A percentile compares a stretch with the other conserved stretches of the same genome.
These are phyloP conservation scores for Miamiensis avidus DNA, from an alignment of 169 alveolate genomes.

Conservation along the genomic window DNA sequence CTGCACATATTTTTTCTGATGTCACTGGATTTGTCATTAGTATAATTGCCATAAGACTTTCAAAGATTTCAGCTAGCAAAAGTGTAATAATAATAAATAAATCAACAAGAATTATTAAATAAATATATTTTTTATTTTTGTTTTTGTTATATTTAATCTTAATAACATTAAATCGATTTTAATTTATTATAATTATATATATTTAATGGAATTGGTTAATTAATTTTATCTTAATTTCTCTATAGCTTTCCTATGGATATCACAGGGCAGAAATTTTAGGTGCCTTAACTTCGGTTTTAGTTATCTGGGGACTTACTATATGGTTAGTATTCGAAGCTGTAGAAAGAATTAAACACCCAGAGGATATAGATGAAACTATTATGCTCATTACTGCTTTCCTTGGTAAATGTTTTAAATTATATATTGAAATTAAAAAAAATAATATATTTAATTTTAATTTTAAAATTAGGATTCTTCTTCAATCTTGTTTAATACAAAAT, in stretches of 20 bases:
- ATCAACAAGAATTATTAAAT: too few relatives aligned
- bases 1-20: conserved; percentile 72
- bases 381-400: conserved; percentile 71
- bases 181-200: too few relatives aligned
- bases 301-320: conserved; percentile 68
- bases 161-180: too few relatives aligned
- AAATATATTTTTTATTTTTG: too few relatives aligned
- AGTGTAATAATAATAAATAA: neutral
- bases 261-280: conserved; percentile 76
- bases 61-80: conserved; percentile 52
- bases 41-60: conserved; percentile 60
- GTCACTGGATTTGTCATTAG: conserved; percentile 68
- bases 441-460: too few relatives aligned
- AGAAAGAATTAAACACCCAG: conserved; percentile 57
- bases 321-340: conserved; percentile 66
- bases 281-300: conserved; percentile 60
- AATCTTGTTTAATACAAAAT: conserved; percentile 90
- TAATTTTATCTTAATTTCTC: too few relatives aligned
- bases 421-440: too few relatives aligned
- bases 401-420: conserved; percentile 50
- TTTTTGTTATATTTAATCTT: too few relatives aligned
- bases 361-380: conserved; percentile 63
- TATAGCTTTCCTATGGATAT: conserved; percentile 61
- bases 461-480: conserved; percentile 92
- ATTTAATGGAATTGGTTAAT: too few relatives aligned